Conservation (phyloP, 2,329 filamentous ascomycete genomes). For the Cladosporium sp. region DNA sequence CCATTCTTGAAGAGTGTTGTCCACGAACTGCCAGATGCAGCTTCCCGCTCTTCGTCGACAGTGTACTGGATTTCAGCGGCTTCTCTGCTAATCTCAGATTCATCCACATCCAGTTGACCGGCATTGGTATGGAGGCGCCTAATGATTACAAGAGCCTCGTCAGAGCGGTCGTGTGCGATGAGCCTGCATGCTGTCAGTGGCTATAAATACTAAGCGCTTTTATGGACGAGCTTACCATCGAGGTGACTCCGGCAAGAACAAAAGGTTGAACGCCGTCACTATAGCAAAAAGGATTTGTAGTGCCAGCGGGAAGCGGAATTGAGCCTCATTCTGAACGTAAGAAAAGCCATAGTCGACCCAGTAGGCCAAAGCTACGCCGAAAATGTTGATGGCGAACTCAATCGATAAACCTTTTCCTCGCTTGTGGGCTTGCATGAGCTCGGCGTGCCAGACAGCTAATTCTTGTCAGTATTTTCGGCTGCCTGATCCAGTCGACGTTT, state of each 20-base stretch:
- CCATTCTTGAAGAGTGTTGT: conserved; percentile 47
- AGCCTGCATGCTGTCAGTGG: conserved; percentile 25
- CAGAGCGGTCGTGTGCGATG: conserved; percentile 31
- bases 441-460: conserved; percentile 46
- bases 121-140: conserved; percentile 33
- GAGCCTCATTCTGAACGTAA: conserved; percentile 35
- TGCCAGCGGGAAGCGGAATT: conserved; percentile 47
- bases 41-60: conserved; percentile 45
- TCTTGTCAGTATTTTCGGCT: not conserved
- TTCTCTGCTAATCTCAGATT: conserved; percentile 29
- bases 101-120: conserved; percentile 7
- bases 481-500: too few species aligned
- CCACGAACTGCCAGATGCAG: conserved; percentile 35
- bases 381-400: conserved; percentile 41
- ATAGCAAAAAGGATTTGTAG: conserved; percentile 48
- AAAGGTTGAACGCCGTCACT: conserved; percentile 35
- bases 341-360: conserved; percentile 43
- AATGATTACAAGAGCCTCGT: conserved; percentile 37
- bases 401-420: conserved; percentile 41
- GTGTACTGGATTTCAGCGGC: conserved; percentile 45
- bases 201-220: not conserved
- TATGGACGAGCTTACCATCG: conserved; percentile 33
- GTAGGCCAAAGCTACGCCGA: conserved; percentile 39
- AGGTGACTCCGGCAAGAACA: conserved; percentile 44
- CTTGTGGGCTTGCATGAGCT: conserved; percentile 45